These are phyloP conservation scores for Colletotrichum cordylinicola DNA, from an alignment of 2,329 filamentous ascomycete genomes.

Conservation along the genomic window DNA sequence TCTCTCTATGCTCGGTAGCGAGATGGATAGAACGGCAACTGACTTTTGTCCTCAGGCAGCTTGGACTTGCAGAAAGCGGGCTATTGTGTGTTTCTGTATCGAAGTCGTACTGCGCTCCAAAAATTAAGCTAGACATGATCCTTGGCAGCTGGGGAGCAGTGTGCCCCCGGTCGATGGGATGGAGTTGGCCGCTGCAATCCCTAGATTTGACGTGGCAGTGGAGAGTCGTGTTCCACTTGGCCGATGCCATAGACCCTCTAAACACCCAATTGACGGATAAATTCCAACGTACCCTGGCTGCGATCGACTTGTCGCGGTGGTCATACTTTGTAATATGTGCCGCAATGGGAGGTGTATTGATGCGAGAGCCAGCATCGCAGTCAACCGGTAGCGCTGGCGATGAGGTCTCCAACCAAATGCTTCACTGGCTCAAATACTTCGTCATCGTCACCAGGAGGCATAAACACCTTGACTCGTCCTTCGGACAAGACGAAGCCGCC, in stretches of 20 bases:
- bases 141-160: not conserved
- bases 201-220: not conserved
- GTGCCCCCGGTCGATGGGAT: not conserved
- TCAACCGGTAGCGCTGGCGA: not conserved
- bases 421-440: slow-evolving; percentile 7
- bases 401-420: slow-evolving; percentile 1
- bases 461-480: slow-evolving; percentile 55
- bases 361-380: not conserved
- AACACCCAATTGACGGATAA: not conserved
- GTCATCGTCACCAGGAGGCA: not conserved
- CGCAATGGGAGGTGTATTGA: not conserved
- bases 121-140: not conserved
- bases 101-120: not conserved
- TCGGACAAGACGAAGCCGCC: slow-evolving; percentile 62
- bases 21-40: not conserved
- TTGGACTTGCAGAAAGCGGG: not conserved
- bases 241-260: not conserved
- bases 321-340: not conserved
- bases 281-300: not conserved
- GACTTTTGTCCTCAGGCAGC: not conserved
- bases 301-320: not conserved
- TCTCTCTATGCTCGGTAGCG: not conserved
- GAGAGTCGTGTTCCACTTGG: not conserved
- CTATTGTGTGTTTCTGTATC: not conserved
- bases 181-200: not conserved